Conservation (phyloP, 2,329 filamentous ascomycete species). For the Pseudocercospora fuligena region DNA sequence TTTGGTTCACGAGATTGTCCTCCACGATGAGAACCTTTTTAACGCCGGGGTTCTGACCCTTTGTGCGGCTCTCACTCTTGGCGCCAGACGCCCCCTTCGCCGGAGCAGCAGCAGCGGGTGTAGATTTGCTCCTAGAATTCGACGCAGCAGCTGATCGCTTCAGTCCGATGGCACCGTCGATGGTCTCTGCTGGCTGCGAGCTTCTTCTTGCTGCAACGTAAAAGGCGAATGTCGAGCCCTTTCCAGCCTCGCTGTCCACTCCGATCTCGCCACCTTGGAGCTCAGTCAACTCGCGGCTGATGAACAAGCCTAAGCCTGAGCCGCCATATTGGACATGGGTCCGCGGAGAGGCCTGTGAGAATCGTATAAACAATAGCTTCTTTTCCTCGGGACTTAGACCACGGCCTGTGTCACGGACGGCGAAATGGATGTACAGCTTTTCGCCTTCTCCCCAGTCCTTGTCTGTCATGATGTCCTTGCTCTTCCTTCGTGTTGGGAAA, state of each 20-base stretch:
- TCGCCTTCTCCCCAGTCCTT: slow-evolving; percentile 73
- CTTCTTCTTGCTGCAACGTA: slow-evolving; percentile 72
- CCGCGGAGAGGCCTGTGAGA: slow-evolving; percentile 75
- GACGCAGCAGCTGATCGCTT: slow-evolving; percentile 20
- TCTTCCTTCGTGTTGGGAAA: slow-evolving; percentile 61
- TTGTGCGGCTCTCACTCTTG: not conserved
- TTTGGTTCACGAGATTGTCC: slow-evolving; percentile 52
- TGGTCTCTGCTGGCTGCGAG: slow-evolving; percentile 40
- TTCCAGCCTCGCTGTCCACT: slow-evolving; percentile 68
- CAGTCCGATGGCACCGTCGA: slow-evolving; percentile 22
- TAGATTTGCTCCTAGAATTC: slow-evolving; percentile 23
- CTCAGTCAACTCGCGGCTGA: slow-evolving; percentile 78
- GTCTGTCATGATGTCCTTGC: slow-evolving; percentile 54
- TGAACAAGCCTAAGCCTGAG: slow-evolving; percentile 78
- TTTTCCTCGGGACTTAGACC: slow-evolving; percentile 69
- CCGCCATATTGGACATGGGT: slow-evolving; percentile 82
- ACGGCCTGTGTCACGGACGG: slow-evolving; percentile 77
- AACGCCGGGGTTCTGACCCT: slow-evolving; percentile 14
- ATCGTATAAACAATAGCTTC: slow-evolving; percentile 75
- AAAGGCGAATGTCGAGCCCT: slow-evolving; percentile 77
- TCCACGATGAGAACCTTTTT: slow-evolving; percentile 48
- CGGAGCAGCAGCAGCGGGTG: slow-evolving; percentile 14
- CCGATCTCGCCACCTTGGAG: slow-evolving; percentile 81
- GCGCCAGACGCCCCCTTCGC: not conserved
- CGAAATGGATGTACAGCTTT: slow-evolving; percentile 69